Evolutionary conservation across 805 yeast genomes (phyloP).

Genomic region (Ogataea methanolica): DNA sequence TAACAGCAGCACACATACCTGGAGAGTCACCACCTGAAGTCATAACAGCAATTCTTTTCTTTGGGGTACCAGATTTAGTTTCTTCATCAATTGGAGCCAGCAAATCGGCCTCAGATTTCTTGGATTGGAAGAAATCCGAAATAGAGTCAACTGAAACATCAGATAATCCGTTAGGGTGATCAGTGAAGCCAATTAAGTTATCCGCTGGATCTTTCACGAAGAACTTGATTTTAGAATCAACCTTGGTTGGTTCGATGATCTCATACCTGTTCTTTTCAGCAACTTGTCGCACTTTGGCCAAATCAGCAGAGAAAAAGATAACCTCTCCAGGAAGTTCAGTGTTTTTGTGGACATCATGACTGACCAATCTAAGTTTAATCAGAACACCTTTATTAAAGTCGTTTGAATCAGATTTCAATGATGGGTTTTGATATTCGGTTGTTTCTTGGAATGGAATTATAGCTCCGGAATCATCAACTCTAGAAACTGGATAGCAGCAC

Average conservation of each 20-base stretch:
- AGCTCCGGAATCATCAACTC: slow-evolving; percentile 13
- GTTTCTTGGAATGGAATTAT: slow-evolving; percentile 36
- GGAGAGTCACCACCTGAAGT: slow-evolving; percentile 99
- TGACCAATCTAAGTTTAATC: slow-evolving; percentile 41
- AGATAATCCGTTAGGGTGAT: slow-evolving; percentile 36
- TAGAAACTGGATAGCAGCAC: slow-evolving; percentile 53
- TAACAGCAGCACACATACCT: slow-evolving; percentile 95
- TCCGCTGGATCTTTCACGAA: slow-evolving; percentile 64
- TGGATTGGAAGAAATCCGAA: slow-evolving; percentile 4
- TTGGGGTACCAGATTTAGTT: slow-evolving; percentile 2
- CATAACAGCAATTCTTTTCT: slow-evolving; percentile 75
- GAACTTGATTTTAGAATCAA: slow-evolving; percentile 19
- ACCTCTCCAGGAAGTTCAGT: slow-evolving; percentile 32
- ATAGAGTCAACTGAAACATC: slow-evolving; percentile 7
- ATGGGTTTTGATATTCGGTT: slow-evolving; percentile 22
- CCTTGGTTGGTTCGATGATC: slow-evolving; percentile 9
- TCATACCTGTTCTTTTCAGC: slow-evolving; percentile 16
- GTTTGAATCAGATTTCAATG: slow-evolving; percentile 4
- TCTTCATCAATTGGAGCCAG: not conserved
- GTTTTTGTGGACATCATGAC: slow-evolving; percentile 32
- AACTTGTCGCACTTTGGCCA: slow-evolving; percentile 24
- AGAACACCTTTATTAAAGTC: slow-evolving; percentile 37
- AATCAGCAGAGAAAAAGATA: slow-evolving; percentile 37
- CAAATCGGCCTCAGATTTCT: not conserved
- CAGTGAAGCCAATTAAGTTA: slow-evolving; percentile 50